phyloP scores from a whole-genome alignment of 225 moss, liverwort and hornwort genomes.

The Bryum argenteum region DNA sequence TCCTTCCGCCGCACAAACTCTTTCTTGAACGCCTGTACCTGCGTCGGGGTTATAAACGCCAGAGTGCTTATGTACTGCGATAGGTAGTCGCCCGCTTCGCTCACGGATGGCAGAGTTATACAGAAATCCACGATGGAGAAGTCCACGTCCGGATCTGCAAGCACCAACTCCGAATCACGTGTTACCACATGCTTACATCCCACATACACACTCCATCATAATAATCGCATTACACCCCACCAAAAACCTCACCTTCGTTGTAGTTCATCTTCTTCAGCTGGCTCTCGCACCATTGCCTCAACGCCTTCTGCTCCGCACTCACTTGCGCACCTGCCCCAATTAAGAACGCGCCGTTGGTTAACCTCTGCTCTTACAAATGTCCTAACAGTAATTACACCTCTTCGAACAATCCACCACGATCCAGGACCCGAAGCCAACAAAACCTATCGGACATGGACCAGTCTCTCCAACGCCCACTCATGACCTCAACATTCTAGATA shows the following conservation, averaged over 20 bases:
- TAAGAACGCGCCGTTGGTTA: background rate
- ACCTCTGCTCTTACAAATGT: background rate
- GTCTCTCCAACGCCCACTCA: background rate
- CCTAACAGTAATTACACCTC: background rate
- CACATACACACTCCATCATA: background rate
- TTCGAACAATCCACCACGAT: background rate
- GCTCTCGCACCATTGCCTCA: slow-evolving; percentile 88
- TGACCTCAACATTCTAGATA: background rate
- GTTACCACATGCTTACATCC: slow-evolving; percentile 2
- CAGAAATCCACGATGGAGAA: slow-evolving; percentile 83
- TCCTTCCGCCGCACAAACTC: slow-evolving; percentile 91
- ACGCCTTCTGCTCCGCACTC: slow-evolving; percentile 67
- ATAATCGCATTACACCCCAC: background rate
- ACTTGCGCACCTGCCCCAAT: slow-evolving; percentile 24
- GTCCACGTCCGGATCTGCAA: slow-evolving; percentile 67
- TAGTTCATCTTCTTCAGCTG: slow-evolving; percentile 77
- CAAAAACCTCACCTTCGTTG: slow-evolving; percentile 50
- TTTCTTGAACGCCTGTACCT: slow-evolving; percentile 67
- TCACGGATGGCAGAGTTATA: slow-evolving; percentile 70
- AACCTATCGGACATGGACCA: background rate
- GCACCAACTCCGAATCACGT: background rate
- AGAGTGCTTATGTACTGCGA: slow-evolving; percentile 63
- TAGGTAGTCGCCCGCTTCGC: slow-evolving; percentile 82
- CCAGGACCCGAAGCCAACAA: background rate
- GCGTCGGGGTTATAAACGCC: slow-evolving; percentile 39